These are phyloP conservation scores for Calonectria pauciramosa DNA, from an alignment of 2,329 filamentous ascomycete species.

Conservation along the genomic window DNA sequence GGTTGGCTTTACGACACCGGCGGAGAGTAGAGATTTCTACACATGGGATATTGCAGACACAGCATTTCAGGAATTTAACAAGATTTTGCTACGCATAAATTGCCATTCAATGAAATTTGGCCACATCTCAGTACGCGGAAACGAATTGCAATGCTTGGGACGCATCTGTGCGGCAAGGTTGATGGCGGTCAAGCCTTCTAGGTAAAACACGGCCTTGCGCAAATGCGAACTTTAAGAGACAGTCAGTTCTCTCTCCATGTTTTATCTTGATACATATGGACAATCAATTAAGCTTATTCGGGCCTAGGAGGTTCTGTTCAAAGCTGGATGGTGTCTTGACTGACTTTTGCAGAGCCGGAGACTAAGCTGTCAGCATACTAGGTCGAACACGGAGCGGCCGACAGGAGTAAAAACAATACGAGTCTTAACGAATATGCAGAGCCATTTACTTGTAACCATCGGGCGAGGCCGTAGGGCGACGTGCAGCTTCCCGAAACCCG, in stretches of 20 bases:
- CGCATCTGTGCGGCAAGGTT: not conserved
- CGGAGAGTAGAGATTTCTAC: not conserved
- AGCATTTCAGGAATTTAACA: not conserved
- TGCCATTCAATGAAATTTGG: not conserved
- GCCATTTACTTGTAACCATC: not conserved
- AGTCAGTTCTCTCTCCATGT: not conserved
- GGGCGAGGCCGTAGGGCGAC: not conserved
- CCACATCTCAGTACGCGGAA: not conserved
- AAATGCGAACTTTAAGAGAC: not conserved
- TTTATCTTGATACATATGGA: not conserved
- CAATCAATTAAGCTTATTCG: not conserved
- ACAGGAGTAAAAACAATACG: not conserved
- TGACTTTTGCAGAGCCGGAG: not conserved
- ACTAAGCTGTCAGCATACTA: not conserved
- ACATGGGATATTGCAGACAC: not conserved
- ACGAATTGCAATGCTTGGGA: not conserved
- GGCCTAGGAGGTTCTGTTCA: not conserved
- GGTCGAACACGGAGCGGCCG: not conserved
- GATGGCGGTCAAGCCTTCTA: not conserved
- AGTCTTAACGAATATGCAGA: no score
- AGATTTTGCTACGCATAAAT: not conserved
- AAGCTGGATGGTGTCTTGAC: not conserved
- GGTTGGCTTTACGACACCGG: not conserved
- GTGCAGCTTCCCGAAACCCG: not conserved
- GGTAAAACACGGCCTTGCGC: not conserved